These are phyloP conservation scores for Millerozyma miso DNA, from an alignment of 805 yeast genomes.

Conservation along the genomic window DNA sequence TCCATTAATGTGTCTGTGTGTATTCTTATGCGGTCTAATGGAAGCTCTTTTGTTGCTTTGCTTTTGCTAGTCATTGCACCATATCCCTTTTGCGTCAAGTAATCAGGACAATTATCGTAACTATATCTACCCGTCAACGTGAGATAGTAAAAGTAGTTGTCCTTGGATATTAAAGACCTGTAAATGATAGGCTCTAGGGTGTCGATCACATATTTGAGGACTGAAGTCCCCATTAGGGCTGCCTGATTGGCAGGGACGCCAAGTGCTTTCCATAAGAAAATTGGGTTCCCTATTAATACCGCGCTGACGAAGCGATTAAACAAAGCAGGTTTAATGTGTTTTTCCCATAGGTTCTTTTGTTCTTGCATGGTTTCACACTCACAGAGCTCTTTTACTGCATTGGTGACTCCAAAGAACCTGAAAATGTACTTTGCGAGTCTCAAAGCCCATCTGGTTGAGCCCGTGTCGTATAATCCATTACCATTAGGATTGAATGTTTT, in stretches of 20 bases:
- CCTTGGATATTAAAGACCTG: slow-evolving; percentile 59
- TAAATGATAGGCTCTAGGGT: slow-evolving; percentile 73
- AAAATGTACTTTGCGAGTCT: slow-evolving; percentile 62
- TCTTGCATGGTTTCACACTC: slow-evolving; percentile 53
- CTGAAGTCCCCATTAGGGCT: slow-evolving; percentile 69
- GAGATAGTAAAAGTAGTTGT: slow-evolving; percentile 77
- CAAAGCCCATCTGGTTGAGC: slow-evolving; percentile 83
- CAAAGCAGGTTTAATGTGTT: slow-evolving; percentile 60
- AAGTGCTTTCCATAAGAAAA: slow-evolving; percentile 83
- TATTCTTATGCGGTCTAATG: slow-evolving; percentile 66
- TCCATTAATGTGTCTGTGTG: slow-evolving; percentile 79
- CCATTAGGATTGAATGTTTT: slow-evolving; percentile 52
- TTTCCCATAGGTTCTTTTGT: slow-evolving; percentile 63
- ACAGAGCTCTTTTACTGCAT: slow-evolving; percentile 53
- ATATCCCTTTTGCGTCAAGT: slow-evolving; percentile 59
- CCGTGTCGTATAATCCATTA: slow-evolving; percentile 71
- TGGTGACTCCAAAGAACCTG: slow-evolving; percentile 48
- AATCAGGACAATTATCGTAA: slow-evolving; percentile 68
- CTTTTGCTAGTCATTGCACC: slow-evolving; percentile 37
- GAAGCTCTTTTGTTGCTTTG: slow-evolving; percentile 31
- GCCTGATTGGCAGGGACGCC: slow-evolving; percentile 91
- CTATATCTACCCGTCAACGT: slow-evolving; percentile 59
- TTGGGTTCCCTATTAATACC: slow-evolving; percentile 70
- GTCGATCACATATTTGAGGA: slow-evolving; percentile 66
- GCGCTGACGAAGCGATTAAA: slow-evolving; percentile 67